phyloP scores from a whole-genome alignment of 441 rosid species.

The Bocquillonia castaneifolia region DNA sequence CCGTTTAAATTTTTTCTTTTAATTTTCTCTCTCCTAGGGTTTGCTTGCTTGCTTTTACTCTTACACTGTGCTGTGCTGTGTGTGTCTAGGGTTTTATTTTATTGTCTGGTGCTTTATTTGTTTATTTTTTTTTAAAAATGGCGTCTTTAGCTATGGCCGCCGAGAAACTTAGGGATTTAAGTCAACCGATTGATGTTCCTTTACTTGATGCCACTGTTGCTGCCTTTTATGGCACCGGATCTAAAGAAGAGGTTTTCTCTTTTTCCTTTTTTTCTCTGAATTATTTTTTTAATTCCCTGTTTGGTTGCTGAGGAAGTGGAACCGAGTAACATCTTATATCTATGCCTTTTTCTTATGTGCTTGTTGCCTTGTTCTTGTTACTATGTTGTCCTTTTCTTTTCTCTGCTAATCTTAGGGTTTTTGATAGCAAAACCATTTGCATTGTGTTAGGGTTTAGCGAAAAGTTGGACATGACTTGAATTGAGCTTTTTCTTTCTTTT shows the following conservation, averaged over 20 bases:
- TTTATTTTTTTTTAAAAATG: slow-evolving; percentile 1
- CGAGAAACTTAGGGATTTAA: slow-evolving; percentile 93
- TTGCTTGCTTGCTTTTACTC: slow-evolving; percentile 21
- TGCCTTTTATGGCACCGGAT: slow-evolving; percentile 99
- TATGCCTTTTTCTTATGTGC: background rate
- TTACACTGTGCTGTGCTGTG: slow-evolving; percentile 19
- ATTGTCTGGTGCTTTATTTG: background rate
- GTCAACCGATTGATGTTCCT: slow-evolving; percentile 88
- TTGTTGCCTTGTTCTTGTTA: too few relatives aligned
- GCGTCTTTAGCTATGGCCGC: slow-evolving; percentile 73
- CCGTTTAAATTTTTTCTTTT: slow-evolving; percentile 28
- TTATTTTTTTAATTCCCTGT: background rate
- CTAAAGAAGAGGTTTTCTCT: slow-evolving; percentile 88
- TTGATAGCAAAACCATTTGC: too few relatives aligned
- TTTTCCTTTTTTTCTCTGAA: slow-evolving; percentile 10
- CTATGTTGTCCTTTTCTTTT: too few relatives aligned
- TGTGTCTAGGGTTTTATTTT: background rate
- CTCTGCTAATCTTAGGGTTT: background rate
- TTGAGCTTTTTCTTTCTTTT: too few relatives aligned
- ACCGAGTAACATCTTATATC: too few relatives aligned
- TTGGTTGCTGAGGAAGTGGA: background rate
- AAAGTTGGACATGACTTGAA: too few relatives aligned
- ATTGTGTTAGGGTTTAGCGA: too few relatives aligned
- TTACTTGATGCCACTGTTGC: slow-evolving; percentile 97
- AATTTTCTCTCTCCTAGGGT: slow-evolving; percentile 48